Base-by-base conservation (phyloP, 148 eudicot species). In the Camellia japonica region DNA sequence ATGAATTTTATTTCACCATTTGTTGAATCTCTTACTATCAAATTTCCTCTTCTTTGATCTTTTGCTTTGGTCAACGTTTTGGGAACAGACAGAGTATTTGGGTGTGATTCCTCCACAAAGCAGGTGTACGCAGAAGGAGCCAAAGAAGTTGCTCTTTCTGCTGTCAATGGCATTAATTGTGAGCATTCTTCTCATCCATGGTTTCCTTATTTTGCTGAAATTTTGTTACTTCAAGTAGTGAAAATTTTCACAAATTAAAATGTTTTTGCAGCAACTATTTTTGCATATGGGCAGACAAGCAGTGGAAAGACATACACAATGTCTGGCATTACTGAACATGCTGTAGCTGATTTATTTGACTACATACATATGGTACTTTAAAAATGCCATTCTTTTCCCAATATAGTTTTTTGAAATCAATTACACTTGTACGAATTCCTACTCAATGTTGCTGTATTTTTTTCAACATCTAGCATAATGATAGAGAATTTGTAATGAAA, bases 221-320 rank as follows among this genome's bases (percentile, higher is more conserved):
- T 78, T 75, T n/a, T 12, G 46, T 64, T 11, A 42, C 55, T 7
- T 3, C 61, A 38, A 30, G 38, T 30, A 30, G 38, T 30, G 38
- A 30, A 30, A 30, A 30, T 30, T 30, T 7, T 69, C 19, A 68
- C 52, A 43, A 43, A 8, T 38, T 43, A 10, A 8, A 47, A 52
- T 80, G 68, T 61, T 70, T 77, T 63, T 78, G 16, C 85, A 94
- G 98, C 98, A 30, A 94, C 92, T 74, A 81, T 94, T 77, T 94
- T 94, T 61, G 98, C 98, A 42, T 94, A 94, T 84, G 98, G 98
- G 46, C 98, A 94, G 88, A 94, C 98, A 65, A 92, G 94, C 90
- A 94, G 98, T 82, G 98, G 98, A 54, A 94, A 94, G 85, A 94
- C 98, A 44, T 94, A 87, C 85, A 94, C 97, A 41, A 94, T 94